phyloP scores from a whole-genome alignment of 2,329 filamentous ascomycete genomes.

The Colletotrichum endophyticum region DNA sequence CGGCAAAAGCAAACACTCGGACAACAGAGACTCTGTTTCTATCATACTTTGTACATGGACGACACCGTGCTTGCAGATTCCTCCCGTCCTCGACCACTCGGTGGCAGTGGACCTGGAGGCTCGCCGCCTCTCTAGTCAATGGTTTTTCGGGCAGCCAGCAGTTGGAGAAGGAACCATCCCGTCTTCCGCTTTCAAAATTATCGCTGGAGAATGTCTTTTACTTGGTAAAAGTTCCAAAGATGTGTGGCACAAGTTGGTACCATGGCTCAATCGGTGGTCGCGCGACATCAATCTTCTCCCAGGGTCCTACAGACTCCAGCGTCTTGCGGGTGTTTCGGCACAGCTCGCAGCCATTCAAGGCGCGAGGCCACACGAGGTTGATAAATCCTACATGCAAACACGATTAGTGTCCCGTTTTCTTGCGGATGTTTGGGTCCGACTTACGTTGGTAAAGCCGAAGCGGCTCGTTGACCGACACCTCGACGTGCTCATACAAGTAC shows the following conservation, averaged over 20 bases:
- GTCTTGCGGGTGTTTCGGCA: conserved; percentile 51
- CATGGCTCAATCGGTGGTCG: conserved; percentile 45
- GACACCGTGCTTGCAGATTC: neutral
- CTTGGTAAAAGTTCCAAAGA: conserved; percentile 59
- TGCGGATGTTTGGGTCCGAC: conserved; percentile 22
- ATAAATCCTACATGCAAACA: conserved; percentile 42
- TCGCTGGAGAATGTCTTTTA: conserved; percentile 24
- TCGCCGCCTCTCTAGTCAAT: neutral
- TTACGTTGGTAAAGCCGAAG: conserved; percentile 57
- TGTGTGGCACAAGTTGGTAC: conserved; percentile 50
- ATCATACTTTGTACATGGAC: neutral
- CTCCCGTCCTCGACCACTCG: neutral
- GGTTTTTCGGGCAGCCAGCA: neutral
- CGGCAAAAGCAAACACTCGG: neutral
- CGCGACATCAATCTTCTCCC: conserved; percentile 53
- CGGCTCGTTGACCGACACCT: conserved; percentile 38
- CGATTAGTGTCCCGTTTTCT: neutral
- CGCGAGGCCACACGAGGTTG: conserved; percentile 57
- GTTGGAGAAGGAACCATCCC: neutral
- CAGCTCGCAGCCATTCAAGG: conserved; percentile 58
- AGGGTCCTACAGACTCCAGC: conserved; percentile 54
- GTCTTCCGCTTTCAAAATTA: neutral
- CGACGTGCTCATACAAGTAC: conserved; percentile 69
- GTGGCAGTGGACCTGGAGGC: neutral
- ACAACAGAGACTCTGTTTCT: neutral